Conservation (phyloP, 202 grass and related monocot genomes). For the Musa balbisiana region DNA sequence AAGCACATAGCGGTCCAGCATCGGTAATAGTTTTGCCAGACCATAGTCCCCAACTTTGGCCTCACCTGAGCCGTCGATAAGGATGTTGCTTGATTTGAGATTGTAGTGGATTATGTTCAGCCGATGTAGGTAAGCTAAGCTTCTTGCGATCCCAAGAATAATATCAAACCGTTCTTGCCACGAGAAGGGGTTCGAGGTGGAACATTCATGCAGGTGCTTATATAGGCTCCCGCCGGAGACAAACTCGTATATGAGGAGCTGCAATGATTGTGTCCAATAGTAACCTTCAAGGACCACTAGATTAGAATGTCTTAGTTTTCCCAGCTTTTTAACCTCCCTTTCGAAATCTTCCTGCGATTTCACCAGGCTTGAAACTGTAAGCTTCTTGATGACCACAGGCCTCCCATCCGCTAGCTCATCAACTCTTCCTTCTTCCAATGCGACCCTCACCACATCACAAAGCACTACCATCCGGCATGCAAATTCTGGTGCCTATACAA, state of each 20-base stretch:
- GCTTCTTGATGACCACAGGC: too few relatives aligned
- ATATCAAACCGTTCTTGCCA: constrained; percentile 21
- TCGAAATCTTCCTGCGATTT: too few relatives aligned
- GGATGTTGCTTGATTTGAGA: constrained; percentile 28
- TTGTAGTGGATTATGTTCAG: constrained; percentile 22
- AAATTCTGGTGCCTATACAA: too few relatives aligned
- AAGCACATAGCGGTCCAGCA: constrained; percentile 23
- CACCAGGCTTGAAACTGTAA: too few relatives aligned
- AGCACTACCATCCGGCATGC: too few relatives aligned
- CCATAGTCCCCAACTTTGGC: constrained; percentile 23
- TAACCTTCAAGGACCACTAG: constrained; percentile 17
- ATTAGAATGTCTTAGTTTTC: constrained; percentile 20
- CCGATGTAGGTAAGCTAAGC: constrained; percentile 19
- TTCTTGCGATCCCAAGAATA: constrained; percentile 16
- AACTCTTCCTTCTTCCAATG: constrained; percentile 15
- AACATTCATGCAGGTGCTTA: constrained; percentile 20
- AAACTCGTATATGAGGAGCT: constrained; percentile 26
- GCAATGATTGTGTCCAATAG: constrained; percentile 23
- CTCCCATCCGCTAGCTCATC: constrained; percentile 13
- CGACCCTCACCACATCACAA: constrained; percentile 18
- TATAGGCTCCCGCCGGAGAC: constrained; percentile 13
- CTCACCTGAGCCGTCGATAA: constrained; percentile 13
- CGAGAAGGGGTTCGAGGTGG: neutral
- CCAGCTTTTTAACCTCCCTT: constrained; percentile 18
- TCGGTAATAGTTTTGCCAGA: constrained; percentile 17